Conservation (phyloP, 805 yeast genomes). For the Saturnispora mendoncae region DNA sequence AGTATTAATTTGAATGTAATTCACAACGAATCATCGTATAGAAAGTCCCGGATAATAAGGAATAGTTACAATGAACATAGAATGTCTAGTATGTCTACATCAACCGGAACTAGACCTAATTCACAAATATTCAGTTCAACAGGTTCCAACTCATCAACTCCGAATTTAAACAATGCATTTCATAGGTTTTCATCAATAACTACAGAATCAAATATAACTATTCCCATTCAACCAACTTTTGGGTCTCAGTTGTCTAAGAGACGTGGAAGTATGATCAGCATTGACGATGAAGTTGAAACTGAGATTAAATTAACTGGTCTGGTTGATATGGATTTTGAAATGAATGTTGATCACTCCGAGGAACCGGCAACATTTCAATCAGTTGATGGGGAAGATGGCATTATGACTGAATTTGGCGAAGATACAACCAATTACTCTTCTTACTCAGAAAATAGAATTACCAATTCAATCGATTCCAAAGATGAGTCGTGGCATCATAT, state of each 20-base stretch:
- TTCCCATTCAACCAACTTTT: background rate
- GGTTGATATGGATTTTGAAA: slow-evolving; percentile 9
- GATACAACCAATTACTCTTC: background rate
- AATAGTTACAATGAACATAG: slow-evolving; percentile 3
- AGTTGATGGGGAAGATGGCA: background rate
- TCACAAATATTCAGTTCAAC: background rate
- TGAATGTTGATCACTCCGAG: background rate
- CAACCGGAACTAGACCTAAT: slow-evolving; percentile 2
- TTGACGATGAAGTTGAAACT: background rate
- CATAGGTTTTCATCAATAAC: background rate
- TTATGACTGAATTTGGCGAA: background rate
- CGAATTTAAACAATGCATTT: background rate
- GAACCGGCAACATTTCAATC: background rate
- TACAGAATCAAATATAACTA: background rate
- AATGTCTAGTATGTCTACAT: background rate
- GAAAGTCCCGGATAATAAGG: slow-evolving; percentile 3
- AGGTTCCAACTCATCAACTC: background rate
- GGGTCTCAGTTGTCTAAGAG: background rate
- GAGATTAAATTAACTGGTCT: slow-evolving; percentile 5
- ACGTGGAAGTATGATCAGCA: slow-evolving; percentile 2
- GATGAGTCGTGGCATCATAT: background rate
- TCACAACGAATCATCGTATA: slow-evolving; percentile 5
- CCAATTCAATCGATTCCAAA: background rate
- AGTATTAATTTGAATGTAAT: slow-evolving; percentile 1
- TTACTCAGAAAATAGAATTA: background rate